Evolutionary conservation across 192 early-diverging fungal species (phyloP).

Genomic region (Rhizoclosmatium globosum): DNA sequence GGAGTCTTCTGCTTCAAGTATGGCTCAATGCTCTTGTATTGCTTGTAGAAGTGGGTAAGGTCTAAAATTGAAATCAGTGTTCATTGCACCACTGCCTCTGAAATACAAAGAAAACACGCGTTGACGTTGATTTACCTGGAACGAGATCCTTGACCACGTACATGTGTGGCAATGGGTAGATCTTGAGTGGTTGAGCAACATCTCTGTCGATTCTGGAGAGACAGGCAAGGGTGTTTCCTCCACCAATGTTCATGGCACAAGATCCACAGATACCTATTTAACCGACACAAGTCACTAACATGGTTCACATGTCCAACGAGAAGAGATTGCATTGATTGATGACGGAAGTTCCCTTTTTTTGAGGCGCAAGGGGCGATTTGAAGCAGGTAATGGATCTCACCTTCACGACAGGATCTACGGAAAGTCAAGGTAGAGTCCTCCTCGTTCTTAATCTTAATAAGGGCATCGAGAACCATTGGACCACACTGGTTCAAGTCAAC

Average conservation of each 20-base stretch:
- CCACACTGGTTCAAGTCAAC: constrained; percentile 92
- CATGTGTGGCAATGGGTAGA: constrained; percentile 98
- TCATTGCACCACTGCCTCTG: background rate
- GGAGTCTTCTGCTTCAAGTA: constrained; percentile 90
- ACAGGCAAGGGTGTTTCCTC: constrained; percentile 94
- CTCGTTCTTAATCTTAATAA: constrained; percentile 99
- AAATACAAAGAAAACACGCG: background rate
- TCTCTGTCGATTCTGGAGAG: constrained; percentile 83
- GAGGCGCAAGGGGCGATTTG: no score
- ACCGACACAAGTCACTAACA: background rate
- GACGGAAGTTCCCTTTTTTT: no score
- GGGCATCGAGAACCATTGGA: constrained; percentile 94
- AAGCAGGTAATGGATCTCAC: constrained; percentile 30
- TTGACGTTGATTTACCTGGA: constrained; percentile 56
- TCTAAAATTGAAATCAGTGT: constrained; percentile 52
- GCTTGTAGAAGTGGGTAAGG: constrained; percentile 96
- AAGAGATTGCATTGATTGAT: no score
- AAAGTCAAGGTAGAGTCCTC: constrained; percentile 93
- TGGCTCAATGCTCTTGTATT: constrained; percentile 97
- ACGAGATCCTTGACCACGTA: constrained; percentile 98
- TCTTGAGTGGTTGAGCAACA: constrained; percentile 72
- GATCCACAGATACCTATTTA: constrained; percentile 85
- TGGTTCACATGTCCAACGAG: background rate
- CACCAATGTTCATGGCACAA: constrained; percentile 99
- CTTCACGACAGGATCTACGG: constrained; percentile 96